Conservation (phyloP, 139 green algal genomes). For the Tetradesmus lagerheimii region DNA sequence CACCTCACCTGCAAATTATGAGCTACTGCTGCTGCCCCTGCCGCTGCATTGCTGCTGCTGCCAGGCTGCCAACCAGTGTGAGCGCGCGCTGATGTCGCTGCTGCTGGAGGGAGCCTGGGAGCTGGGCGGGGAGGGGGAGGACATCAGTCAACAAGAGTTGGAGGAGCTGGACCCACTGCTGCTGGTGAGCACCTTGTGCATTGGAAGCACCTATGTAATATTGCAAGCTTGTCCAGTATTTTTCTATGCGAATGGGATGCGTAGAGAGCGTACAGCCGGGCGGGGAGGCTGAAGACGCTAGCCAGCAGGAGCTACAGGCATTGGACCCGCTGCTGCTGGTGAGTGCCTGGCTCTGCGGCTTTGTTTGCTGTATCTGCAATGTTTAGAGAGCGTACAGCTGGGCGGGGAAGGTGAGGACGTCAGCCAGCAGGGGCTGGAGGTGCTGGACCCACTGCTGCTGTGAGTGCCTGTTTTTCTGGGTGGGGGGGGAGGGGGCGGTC, state of each 20-base stretch:
- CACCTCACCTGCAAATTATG: too few relatives aligned
- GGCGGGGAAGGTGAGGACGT: too few relatives aligned
- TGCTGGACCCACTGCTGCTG: background rate
- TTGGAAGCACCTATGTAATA: background rate
- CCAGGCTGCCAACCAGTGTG: background rate
- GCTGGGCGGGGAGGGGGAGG: background rate
- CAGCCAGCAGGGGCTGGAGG: background rate
- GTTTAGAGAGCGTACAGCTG: background rate
- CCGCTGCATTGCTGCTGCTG: constrained; percentile 4
- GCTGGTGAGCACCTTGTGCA: background rate
- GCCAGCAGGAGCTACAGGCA: background rate
- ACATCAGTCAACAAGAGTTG: background rate
- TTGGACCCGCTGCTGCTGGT: background rate
- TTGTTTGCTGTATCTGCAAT: background rate
- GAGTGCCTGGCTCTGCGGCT: too few relatives aligned
- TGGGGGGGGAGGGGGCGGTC: too few relatives aligned
- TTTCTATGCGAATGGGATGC: too few relatives aligned
- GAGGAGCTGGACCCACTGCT: background rate
- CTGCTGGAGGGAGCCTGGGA: background rate
- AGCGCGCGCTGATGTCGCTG: background rate
- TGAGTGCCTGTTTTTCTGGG: too few relatives aligned
- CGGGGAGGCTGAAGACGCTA: background rate
- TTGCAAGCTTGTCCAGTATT: too few relatives aligned
- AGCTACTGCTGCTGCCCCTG: constrained; percentile 6
- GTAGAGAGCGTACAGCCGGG: too few relatives aligned